phyloP scores from a whole-genome alignment of 768 basidiomycete species.

The Tylopilus sp. region DNA sequence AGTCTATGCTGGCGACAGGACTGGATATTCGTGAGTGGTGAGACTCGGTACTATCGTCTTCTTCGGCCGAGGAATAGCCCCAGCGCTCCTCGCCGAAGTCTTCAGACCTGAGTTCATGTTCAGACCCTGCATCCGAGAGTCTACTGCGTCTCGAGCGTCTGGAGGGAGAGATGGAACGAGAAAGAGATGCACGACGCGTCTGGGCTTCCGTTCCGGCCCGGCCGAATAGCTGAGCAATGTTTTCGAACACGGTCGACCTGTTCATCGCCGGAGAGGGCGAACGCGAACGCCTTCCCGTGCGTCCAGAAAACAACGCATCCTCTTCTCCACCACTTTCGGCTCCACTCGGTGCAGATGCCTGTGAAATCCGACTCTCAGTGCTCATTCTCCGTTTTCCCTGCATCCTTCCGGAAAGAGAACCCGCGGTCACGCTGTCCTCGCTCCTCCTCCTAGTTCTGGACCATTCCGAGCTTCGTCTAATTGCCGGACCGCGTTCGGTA shows the following conservation, averaged over 20 bases:
- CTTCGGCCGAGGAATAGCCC: constrained; percentile 90
- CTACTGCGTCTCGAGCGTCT: constrained; percentile 48
- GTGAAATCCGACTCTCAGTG: constrained; percentile 37
- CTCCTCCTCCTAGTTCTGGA: constrained; percentile 50
- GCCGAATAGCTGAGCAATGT: constrained; percentile 66
- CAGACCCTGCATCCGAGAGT: constrained; percentile 56
- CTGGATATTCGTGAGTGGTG: constrained; percentile 17
- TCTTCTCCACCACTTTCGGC: constrained; percentile 38
- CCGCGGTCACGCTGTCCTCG: constrained; percentile 32
- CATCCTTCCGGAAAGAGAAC: constrained; percentile 30
- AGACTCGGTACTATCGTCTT: constrained; percentile 46
- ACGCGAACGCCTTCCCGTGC: constrained; percentile 33
- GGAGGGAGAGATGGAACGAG: constrained; percentile 50
- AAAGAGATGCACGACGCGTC: constrained; percentile 52
- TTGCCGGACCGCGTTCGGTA: constrained; percentile 38
- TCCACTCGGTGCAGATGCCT: constrained; percentile 38
- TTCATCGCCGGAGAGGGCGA: constrained; percentile 37
- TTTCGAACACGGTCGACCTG: constrained; percentile 53
- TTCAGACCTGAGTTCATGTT: constrained; percentile 52
- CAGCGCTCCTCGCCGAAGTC: constrained; percentile 74
- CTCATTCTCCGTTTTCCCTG: constrained; percentile 43
- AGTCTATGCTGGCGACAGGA: constrained; percentile 51
- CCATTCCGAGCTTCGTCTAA: constrained; percentile 55
- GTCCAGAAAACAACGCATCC: constrained; percentile 27
- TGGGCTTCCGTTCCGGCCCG: constrained; percentile 42